Conservation (phyloP, 2,329 filamentous ascomycete genomes). For the Cladosporium colombiae region DNA sequence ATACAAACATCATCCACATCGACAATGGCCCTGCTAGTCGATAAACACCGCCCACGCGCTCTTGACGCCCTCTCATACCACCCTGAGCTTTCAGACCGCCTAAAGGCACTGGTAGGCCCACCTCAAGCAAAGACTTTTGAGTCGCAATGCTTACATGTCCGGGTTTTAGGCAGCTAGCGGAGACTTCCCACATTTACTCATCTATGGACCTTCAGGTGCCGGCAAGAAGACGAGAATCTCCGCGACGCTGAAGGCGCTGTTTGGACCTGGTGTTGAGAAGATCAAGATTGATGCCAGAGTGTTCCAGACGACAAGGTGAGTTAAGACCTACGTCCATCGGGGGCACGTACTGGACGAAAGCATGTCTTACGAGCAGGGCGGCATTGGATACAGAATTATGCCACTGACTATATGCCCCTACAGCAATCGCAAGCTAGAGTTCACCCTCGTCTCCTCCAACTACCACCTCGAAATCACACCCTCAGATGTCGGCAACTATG, state of each 20-base stretch:
- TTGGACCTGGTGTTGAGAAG: slow-evolving; percentile 96
- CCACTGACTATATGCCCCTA: background rate
- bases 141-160: background rate
- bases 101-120: slow-evolving; percentile 73
- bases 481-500: slow-evolving; percentile 93
- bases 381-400: background rate
- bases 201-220: slow-evolving; percentile 94
- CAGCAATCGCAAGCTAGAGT: slow-evolving; percentile 95
- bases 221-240: slow-evolving; percentile 98
- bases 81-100: slow-evolving; percentile 78
- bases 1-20: background rate
- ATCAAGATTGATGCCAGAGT: slow-evolving; percentile 98
- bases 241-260: slow-evolving; percentile 91
- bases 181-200: slow-evolving; percentile 95
- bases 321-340: background rate
- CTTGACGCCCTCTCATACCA: slow-evolving; percentile 85
- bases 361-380: background rate
- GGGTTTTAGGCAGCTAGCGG: slow-evolving; percentile 79
- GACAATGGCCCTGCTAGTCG: slow-evolving; percentile 64
- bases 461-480: slow-evolving; percentile 99
- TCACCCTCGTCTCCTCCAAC: slow-evolving; percentile 95
- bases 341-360: background rate
- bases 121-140: background rate
- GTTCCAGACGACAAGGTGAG: slow-evolving; percentile 74
- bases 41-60: slow-evolving; percentile 69